phyloP scores from a whole-genome alignment of 805 yeast genomes.

The Myxozyma lipomycoides region DNA sequence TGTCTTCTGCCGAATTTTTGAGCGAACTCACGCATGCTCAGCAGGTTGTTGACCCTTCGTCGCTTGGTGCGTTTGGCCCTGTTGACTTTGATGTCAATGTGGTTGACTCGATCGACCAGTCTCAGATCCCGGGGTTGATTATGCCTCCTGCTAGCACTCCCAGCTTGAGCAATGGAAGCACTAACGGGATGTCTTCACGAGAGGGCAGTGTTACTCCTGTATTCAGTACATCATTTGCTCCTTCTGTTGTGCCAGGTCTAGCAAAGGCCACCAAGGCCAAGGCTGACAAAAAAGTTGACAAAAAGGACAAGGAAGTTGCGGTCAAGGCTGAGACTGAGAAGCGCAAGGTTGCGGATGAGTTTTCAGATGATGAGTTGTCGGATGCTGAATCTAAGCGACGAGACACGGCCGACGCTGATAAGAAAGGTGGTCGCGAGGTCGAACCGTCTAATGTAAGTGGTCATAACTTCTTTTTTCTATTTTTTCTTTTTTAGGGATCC shows the following conservation, averaged over 20 bases:
- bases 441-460: no score
- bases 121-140: background rate
- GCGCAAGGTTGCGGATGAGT: slow-evolving; percentile 20
- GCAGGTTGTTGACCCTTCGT: background rate
- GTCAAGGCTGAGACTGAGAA: slow-evolving; percentile 15
- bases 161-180: background rate
- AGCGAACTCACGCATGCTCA: slow-evolving; percentile 1
- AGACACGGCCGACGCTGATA: no score
- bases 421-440: background rate
- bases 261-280: background rate
- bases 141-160: background rate
- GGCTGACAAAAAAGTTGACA: background rate
- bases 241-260: background rate
- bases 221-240: background rate
- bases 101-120: background rate
- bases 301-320: background rate
- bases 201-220: background rate
- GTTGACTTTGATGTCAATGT: background rate
- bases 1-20: slow-evolving; percentile 25
- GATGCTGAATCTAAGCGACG: slow-evolving; percentile 24
- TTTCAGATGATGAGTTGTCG: slow-evolving; percentile 26
- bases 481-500: background rate
- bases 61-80: background rate
- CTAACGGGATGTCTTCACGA: background rate
- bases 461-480: background rate